phyloP scores from a whole-genome alignment of 2,329 filamentous ascomycete species.

The Coniochaeta hoffmannii region DNA sequence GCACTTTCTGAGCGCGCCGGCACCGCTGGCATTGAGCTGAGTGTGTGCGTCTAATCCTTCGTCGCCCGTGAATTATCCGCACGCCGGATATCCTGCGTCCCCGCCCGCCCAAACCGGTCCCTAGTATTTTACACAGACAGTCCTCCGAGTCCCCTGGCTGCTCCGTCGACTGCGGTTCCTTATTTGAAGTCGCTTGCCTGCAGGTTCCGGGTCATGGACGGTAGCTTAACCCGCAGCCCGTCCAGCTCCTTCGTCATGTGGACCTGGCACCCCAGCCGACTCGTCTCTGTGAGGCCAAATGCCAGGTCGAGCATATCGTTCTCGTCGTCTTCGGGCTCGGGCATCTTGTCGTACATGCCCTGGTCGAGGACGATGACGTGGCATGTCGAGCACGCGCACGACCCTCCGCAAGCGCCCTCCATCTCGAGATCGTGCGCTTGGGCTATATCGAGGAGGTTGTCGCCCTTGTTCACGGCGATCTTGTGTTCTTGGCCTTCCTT shows the following conservation, averaged over 20 bases:
- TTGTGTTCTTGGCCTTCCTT: conserved; percentile 74
- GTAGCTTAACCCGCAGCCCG: conserved; percentile 76
- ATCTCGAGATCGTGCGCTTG: conserved; percentile 94
- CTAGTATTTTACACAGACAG: not conserved
- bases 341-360: conserved; percentile 68
- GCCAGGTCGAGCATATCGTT: conserved; percentile 90
- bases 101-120: not conserved
- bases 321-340: conserved; percentile 71
- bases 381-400: conserved; percentile 88
- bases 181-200: conserved; percentile 84
- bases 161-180: conserved; percentile 5
- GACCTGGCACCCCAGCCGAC: conserved; percentile 80
- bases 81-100: not conserved
- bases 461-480: conserved; percentile 74
- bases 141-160: too few relatives aligned
- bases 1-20: not conserved
- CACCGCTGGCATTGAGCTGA: conserved; percentile 9
- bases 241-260: conserved; percentile 86
- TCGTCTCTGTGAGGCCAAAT: conserved; percentile 83
- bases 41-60: not conserved
- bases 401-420: conserved; percentile 95
- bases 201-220: conserved; percentile 90
- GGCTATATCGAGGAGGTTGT: conserved; percentile 92
- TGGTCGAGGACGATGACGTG: conserved; percentile 78
- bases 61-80: not conserved